phyloP scores from a whole-genome alignment of 306 rosid species.

The Ormosia semicastrata region DNA sequence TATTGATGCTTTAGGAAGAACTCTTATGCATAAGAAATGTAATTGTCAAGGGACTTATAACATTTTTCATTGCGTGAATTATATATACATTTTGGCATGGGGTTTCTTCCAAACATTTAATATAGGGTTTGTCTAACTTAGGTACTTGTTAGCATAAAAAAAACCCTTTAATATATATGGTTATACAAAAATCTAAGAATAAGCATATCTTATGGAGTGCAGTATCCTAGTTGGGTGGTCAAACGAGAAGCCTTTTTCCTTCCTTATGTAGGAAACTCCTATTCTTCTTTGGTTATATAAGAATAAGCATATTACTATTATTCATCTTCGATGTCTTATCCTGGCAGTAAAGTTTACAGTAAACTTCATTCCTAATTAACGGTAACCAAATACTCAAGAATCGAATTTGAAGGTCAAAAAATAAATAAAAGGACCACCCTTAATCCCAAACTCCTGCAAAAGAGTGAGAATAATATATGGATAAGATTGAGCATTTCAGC shows the following conservation, averaged over 20 bases:
- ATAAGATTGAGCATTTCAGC: conserved; percentile 2
- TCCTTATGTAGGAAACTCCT: not conserved
- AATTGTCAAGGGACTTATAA: not conserved
- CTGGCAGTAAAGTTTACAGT: not conserved
- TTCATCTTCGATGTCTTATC: not conserved
- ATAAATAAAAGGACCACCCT: not conserved
- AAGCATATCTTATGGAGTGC: not conserved
- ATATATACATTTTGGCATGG: not conserved
- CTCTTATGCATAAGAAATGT: no score
- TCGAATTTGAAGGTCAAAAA: not conserved
- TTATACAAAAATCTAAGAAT: no score
- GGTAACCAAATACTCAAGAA: not conserved
- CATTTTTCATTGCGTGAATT: not conserved
- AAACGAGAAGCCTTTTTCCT: not conserved
- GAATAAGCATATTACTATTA: not conserved
- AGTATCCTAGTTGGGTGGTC: not conserved
- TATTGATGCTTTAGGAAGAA: no score
- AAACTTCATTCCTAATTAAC: not conserved
- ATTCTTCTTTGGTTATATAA: not conserved
- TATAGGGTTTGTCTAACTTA: no score
- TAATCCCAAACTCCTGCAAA: not conserved
- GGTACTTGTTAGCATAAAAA: no score
- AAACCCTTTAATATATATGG: no score
- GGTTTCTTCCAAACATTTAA: no score
- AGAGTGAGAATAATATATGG: not conserved